phyloP scores from a whole-genome alignment of 257 asterid genomes.

The Nyctanthes arbortristis region DNA sequence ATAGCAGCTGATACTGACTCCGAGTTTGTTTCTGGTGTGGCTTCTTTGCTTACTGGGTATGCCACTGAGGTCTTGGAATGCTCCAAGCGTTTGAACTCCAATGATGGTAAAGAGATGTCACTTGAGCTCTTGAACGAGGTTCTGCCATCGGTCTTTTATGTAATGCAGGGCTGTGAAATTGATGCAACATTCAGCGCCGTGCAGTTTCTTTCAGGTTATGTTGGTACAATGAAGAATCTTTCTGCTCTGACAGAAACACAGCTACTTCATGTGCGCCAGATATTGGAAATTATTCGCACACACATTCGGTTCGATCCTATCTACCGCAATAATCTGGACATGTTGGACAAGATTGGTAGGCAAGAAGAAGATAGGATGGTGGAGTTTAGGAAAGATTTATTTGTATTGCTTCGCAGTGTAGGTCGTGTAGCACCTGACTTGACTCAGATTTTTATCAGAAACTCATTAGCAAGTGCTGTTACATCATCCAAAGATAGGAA shows the following conservation, averaged over 20 bases:
- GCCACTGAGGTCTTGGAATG: slow-evolving; percentile 85
- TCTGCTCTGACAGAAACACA: slow-evolving; percentile 68
- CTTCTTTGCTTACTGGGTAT: slow-evolving; percentile 81
- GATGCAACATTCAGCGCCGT: slow-evolving; percentile 71
- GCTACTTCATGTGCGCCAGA: slow-evolving; percentile 69
- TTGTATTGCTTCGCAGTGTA: slow-evolving; percentile 70
- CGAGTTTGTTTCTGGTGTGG: slow-evolving; percentile 63
- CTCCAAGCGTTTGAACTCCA: slow-evolving; percentile 59
- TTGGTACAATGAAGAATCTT: slow-evolving; percentile 77
- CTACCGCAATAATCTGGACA: slow-evolving; percentile 66
- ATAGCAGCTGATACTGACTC: slow-evolving; percentile 57
- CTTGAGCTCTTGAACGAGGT: slow-evolving; percentile 79
- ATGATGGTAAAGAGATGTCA: slow-evolving; percentile 60
- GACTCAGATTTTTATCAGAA: slow-evolving; percentile 74
- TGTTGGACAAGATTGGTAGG: slow-evolving; percentile 77
- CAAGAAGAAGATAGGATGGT: slow-evolving; percentile 93
- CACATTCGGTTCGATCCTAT: slow-evolving; percentile 68
- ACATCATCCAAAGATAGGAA: slow-evolving; percentile 64
- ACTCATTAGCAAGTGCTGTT: slow-evolving; percentile 62
- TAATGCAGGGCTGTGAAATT: slow-evolving; percentile 65
- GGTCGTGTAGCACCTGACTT: slow-evolving; percentile 91
- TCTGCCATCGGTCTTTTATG: slow-evolving; percentile 80
- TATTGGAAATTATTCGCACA: slow-evolving; percentile 72
- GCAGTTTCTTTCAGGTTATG: slow-evolving; percentile 87
- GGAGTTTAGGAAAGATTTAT: slow-evolving; percentile 84